Base-by-base conservation (phyloP, 2,329 filamentous ascomycete genomes). In the Lanzia echinophila region DNA sequence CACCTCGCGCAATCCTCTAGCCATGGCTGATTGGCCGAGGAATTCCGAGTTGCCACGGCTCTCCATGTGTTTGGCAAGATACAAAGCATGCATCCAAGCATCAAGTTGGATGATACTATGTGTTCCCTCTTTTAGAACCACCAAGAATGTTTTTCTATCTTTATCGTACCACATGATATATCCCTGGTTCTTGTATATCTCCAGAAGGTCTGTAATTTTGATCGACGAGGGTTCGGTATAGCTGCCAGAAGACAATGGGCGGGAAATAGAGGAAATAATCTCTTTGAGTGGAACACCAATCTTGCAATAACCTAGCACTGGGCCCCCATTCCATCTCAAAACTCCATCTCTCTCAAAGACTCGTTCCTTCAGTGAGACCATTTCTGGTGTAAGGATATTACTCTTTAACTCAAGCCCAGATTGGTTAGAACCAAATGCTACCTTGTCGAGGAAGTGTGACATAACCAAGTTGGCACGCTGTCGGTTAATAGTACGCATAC, bases 391-490 rank as follows among this genome's bases (percentile, higher is more conserved):
- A 3, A 88, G 75, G 2, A 88, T 70, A 11, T 19, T 22, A 3
- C 54, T 31, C 7, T 19, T 20, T 32, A 36, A 36, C 15, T 10
- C 41, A 12, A 13, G 13, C 17, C 6, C 20, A 2, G 22, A 22
- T 24, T 24, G 6, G 13, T 43, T 19, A 43, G 24, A 28, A 28
- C 4, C 24, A 28, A 28, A n/a, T 12, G 22, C 19, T 22, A 39
- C 0, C n/a, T 10, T 6, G 5, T 58, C 51, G 7, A 86, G 67
- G 50, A 79, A 79, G 58, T 77, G 73, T 39, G 81, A 78, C 62
- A 91, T 84, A 1, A 95, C 75, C 19, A 96, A 82, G 46, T 86
- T 88, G 1, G 90, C 88, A 34, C 94, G 81, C 69, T 97, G 91
- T 20, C 89, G 79, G 71, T 96, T 97, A 34, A 97, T 75, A 6